Evolutionary conservation across 2,329 filamentous ascomycete genomes (phyloP).

Genomic region (Colletotrichum sp.): DNA sequence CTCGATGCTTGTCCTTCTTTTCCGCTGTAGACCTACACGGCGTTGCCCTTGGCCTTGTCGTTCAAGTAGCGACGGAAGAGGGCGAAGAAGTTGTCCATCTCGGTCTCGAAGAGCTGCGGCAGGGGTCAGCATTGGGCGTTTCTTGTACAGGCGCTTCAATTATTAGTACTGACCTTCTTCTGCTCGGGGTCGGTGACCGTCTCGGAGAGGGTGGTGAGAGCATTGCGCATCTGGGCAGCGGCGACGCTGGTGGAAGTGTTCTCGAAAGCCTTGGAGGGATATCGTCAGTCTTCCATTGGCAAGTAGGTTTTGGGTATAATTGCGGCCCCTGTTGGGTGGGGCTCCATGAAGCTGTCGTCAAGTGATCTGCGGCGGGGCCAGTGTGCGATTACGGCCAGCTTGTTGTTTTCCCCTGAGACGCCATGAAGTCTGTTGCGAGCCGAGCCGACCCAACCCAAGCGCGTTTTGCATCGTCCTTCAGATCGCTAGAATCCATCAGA

Average conservation of each 20-base stretch:
- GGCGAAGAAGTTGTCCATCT: conserved; percentile 99
- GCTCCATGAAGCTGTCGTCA: background rate
- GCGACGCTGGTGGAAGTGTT: conserved; percentile 99
- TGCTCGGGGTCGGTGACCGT: conserved; percentile 81
- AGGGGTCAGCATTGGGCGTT: conserved; percentile 16
- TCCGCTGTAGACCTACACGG: conserved; percentile 61
- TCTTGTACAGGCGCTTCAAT: background rate
- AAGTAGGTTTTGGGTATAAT: background rate
- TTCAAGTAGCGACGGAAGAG: conserved; percentile 98
- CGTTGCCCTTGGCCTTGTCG: conserved; percentile 98
- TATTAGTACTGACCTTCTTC: conserved; percentile 72
- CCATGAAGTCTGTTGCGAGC: background rate
- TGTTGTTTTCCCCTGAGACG: background rate
- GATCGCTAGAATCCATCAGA: background rate
- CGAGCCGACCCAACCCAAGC: too few species aligned
- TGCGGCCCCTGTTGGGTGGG: background rate
- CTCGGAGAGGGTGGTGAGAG: conserved; percentile 90
- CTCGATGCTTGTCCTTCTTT: background rate
- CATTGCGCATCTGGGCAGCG: conserved; percentile 98
- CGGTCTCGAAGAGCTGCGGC: conserved; percentile 86
- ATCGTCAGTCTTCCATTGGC: conserved; percentile 34
- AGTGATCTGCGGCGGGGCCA: background rate
- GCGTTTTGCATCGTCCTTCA: background rate
- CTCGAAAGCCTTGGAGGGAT: conserved; percentile 82
- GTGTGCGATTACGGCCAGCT: background rate